Conservation (phyloP, 2,329 filamentous ascomycete genomes). For the Ambrosiella beaveri region DNA sequence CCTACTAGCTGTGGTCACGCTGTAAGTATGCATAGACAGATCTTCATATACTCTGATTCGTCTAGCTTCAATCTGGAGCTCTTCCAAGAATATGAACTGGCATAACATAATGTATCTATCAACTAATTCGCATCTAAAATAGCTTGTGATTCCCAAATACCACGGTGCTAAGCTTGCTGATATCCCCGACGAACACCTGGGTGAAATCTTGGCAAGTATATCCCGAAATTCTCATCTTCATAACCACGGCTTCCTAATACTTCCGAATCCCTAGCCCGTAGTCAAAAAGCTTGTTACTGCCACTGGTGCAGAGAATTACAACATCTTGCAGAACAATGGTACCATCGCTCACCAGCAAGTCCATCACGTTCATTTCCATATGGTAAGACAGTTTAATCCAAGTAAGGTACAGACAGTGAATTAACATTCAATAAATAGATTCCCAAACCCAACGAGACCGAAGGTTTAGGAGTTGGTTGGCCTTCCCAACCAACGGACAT, state of each 20-base stretch:
- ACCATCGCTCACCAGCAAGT: slow-evolving; percentile 80
- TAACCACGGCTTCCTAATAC: neutral
- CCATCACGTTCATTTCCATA: slow-evolving; percentile 89
- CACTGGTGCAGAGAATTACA: slow-evolving; percentile 64
- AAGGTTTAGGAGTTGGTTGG: slow-evolving; percentile 72
- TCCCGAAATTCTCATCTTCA: neutral
- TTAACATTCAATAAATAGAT: slow-evolving; percentile 37
- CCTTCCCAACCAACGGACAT: slow-evolving; percentile 59
- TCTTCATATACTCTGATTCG: neutral
- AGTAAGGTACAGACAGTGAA: too few species aligned
- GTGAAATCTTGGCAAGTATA: slow-evolving; percentile 55
- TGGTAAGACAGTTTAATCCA: slow-evolving; percentile 36
- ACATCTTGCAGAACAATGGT: slow-evolving; percentile 93
- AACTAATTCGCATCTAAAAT: neutral
- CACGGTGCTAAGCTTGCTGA: slow-evolving; percentile 85
- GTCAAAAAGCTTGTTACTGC: slow-evolving; percentile 75
- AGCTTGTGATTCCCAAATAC: slow-evolving; percentile 93
- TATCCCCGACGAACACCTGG: slow-evolving; percentile 75
- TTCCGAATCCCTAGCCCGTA: slow-evolving; percentile 36
- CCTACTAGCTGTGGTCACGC: slow-evolving; percentile 79
- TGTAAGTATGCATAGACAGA: slow-evolving; percentile 33
- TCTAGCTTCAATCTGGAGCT: too few species aligned
- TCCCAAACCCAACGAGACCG: slow-evolving; percentile 70
- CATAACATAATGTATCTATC: too few species aligned
- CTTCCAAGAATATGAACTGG: too few species aligned